Percentiles rank a stretch among this genome's conserved stretches.
phyloP scores from a whole-genome alignment of 1,139 yeast species.

The Nakaseomyces uthaithaninus region DNA sequence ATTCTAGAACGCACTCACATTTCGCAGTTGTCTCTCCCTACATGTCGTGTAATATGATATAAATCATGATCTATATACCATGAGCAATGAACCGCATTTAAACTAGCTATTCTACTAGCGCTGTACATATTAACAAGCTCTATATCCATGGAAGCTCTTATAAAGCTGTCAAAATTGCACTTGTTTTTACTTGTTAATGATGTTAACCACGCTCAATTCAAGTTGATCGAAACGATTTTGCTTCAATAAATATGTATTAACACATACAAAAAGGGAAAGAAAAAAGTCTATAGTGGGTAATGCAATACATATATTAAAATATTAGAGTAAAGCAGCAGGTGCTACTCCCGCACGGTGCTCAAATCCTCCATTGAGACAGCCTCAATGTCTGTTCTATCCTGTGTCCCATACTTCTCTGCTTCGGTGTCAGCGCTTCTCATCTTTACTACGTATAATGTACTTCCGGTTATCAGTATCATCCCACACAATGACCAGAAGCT shows the following conservation, averaged over 20 bases:
- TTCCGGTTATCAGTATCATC: conserved; percentile 53
- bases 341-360: conserved; percentile 1
- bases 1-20: no score
- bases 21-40: no score
- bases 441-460: conserved; percentile 40
- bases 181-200: no score
- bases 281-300: not conserved
- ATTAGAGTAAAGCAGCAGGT: no score
- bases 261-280: not conserved
- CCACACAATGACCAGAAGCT: conserved; percentile 63
- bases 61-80: no score
- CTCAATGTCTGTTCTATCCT: not conserved
- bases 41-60: not conserved
- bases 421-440: conserved; percentile 2
- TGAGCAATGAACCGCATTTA: no score
- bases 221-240: not conserved
- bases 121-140: no score
- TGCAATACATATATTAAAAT: not conserved
- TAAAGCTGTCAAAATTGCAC: no score
- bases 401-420: not conserved
- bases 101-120: no score
- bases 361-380: not conserved
- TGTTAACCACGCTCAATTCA: no score
- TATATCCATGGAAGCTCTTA: no score
- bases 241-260: not conserved